Evolutionary conservation across 495 filamentous ascomycete genomes (phyloP), one percentile per base, ranked within the genome.

Genomic region (Tuber umbilicatum): DNA sequence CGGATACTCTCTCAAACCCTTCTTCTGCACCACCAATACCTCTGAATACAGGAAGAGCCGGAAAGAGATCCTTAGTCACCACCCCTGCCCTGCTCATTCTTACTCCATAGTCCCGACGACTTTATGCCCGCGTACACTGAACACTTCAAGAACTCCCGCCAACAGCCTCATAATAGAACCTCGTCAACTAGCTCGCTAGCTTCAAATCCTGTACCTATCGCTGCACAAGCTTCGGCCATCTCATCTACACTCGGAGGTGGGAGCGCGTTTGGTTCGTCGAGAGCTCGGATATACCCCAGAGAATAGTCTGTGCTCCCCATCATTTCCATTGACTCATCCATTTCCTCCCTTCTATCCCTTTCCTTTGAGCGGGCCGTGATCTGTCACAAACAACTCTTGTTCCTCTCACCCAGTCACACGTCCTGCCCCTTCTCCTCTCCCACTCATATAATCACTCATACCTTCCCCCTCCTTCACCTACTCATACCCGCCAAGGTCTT

Each of bases 61-160:
- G 77, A 78, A 78, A 79, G 77, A 79, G 77, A 79, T 70, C 72
- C 71, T 70, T 72, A 75, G 69, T 64, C 74, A 35, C 72, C 43
- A 67, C 70, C 69, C 23, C 37, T 45, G 42, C 42, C 31, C 21
- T 50, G 64, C 67, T 45, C 70, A 31, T 45, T 41, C 69, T 64
- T 16, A 12, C 55, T 19, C 14, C 16, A 17, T 35, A 78, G 72
- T 72, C 77, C 73, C 74, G 77, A 78, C 74, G 77, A 78, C 77
- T 79, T 74, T 79, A 81, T 81, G 79, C 79, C 79, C 79, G 79
- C 71, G 77, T 81, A 75, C 73, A 75, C 70, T 71, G 79, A 81
- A 17, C 79, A 81, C 73, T 81, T 73, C 69, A 81, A 77, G 70
- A 81, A 81, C 76, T 68, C 79, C 73, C 79, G 79, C 71, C 79